Base-by-base conservation (phyloP, 2,329 filamentous ascomycete genomes). In the Alternaria dauci region DNA sequence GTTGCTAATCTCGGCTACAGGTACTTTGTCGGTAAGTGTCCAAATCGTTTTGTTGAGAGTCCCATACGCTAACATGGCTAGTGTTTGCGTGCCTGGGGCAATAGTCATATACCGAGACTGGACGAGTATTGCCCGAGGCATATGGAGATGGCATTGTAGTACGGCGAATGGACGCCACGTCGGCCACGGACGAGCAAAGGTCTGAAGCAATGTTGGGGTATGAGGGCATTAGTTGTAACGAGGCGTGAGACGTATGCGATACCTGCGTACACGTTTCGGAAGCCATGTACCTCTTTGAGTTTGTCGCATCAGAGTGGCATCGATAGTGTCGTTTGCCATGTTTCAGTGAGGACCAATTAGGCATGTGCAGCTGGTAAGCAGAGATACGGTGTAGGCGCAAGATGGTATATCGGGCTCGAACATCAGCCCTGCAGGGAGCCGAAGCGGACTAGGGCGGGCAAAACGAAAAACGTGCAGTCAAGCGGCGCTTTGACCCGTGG, bases 81-180 rank as follows among this genome's bases (percentile, higher is more conserved):
- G 68, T 72, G 41, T 71, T 81, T 61, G 78, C 79, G 28, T 75
- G 67, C 51, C 69, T 74, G 12, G 68, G 76, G 25, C 69, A 77
- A 48, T 11, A 42, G 39, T 20, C 20, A 9, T 42, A 25, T 42
- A 42, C 39, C 39, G 39, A 42, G 39, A 42, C 39, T 42, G 25
- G 39, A 42, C 39, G 20, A 23, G 20, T 42, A 25, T 25, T 20
- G 39, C 85, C 84, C 0, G 85, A 87, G 71, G 87, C 85, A 65
- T 88, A 89, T 59, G 69, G 68, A 8, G 63, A 71, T 28, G 54
- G 60, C 2, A 63, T 69, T 9, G 60, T 67, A 28, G 68, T 72
- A 52, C 70, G 69, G 57, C 46, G 71, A 12, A 70, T 63, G 8
- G 63, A 65, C 58, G 70, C 65, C 5, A 69, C 62, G 8, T 62